Base-by-base conservation (phyloP, 139 green algal species). In the Edaphochlamys debaryana region DNA sequence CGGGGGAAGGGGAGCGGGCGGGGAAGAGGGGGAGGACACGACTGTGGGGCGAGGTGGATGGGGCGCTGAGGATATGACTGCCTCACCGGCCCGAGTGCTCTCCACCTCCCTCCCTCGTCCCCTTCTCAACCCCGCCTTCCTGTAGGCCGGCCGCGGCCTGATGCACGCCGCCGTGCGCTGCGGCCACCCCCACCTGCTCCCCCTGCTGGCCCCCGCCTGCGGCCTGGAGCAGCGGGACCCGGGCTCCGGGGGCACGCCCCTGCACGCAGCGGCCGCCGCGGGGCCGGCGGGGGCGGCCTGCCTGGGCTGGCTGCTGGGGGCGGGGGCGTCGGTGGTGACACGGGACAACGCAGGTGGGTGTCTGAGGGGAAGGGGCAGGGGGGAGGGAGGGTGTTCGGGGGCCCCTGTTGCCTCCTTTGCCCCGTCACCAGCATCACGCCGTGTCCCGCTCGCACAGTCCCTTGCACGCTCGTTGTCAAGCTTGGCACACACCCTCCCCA, bases 141-240 rank as follows among this genome's bases (percentile, higher is more conserved):
- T 29, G 19, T 62, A 82, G 63, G 37, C 42, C 42, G 62, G 62
- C 32, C 11, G 34, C 32, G 76, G 76, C 5, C 62, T 69, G 23
- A 4, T 82, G 60, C 62, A 63, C 22, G 42, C 66, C 6, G 76
- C 76, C 0, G 63, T 67, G 23, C n/a, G 34, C 23, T 0, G 0
- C 22, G 42, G 27, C 19, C 76, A 82, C 41, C 17, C n/a, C 11
- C 62, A 82, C 42, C 45, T 82, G 60, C 60, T 82, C 62, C 76
- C 76, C n/a, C 62, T 64, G 36, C 63, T 82, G 62, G 15, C 45
- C 20, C 20, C 40, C 41, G 60, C 75, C 17, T 50, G 41, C 60
- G 75, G 60, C 29, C 41, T 72, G 75, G 42, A 76, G 42, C 60
- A 72, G 42, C 58, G 75, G 22, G 40, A 82, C 62, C 58, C 75